Conservation (phyloP, 73 alveolate species). For the Blepharisma japonicum region DNA sequence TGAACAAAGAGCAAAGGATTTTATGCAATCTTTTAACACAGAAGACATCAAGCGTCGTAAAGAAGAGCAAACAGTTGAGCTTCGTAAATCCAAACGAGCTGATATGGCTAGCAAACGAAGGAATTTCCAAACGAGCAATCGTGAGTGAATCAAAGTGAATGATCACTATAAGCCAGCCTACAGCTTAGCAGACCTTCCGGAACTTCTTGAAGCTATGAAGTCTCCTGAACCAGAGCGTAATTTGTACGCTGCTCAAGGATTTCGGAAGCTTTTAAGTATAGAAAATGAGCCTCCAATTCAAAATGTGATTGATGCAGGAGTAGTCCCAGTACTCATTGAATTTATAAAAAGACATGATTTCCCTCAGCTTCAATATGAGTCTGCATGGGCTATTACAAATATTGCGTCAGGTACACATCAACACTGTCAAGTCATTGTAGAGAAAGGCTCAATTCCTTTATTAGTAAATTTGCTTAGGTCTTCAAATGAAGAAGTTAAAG, state of each 20-base stretch:
- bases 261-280: constrained; percentile 89
- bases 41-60: constrained; percentile 68
- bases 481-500: constrained; percentile 75
- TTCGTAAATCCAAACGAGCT: constrained; percentile 45
- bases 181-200: constrained; percentile 56
- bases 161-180: neutral
- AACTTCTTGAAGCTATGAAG: constrained; percentile 42
- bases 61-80: constrained; percentile 53
- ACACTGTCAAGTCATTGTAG: constrained; percentile 86
- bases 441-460: constrained; percentile 86
- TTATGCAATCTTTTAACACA: constrained; percentile 38
- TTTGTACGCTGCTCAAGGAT: constrained; percentile 83
- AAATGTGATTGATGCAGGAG: constrained; percentile 88
- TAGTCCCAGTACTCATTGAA: constrained; percentile 83
- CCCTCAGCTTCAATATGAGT: constrained; percentile 93
- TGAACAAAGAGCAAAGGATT: constrained; percentile 35
- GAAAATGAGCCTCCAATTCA: constrained; percentile 92
- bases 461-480: constrained; percentile 74
- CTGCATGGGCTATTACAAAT: constrained; percentile 96
- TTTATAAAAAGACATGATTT: constrained; percentile 64
- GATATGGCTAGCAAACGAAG: constrained; percentile 18
- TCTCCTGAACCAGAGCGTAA: constrained; percentile 46
- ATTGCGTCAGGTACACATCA: constrained; percentile 94
- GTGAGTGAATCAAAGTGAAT: constrained; percentile 33
- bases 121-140: neutral